Base-by-base conservation (phyloP, 2,329 filamentous ascomycete genomes). In the Pestalotiopsis sp. region DNA sequence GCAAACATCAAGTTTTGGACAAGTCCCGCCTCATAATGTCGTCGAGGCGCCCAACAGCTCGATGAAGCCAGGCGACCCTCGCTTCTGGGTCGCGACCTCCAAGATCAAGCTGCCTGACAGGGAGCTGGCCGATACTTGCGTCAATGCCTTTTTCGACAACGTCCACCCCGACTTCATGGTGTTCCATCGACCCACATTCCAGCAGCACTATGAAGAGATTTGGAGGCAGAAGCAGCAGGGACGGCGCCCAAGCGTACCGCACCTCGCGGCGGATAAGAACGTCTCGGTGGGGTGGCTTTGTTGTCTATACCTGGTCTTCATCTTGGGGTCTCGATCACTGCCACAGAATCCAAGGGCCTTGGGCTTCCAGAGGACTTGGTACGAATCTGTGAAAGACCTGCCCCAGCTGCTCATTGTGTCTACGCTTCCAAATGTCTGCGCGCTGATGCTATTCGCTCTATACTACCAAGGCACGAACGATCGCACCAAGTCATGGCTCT, bases 381-480 rank as follows among this genome's bases (percentile, higher is more conserved):
- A 73, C 65, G 75, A 80, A 38, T 75, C 79, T 3, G 77, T 80
- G 62, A 73, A 75, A 1, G 73, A 75, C 64, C 76, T 82, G 57
- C 78, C 80, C 27, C 75, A 77, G 13, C 74, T 83, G 6, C 74
- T 82, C 12, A 77, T 74, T 20, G 76, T 78, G 4, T 80, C 80
- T 1, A 82, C 77, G 27, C 72, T 83, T 9, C 74, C 77, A n/a
- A 83, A 82, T 57, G 76, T 83, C 11, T 81, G 82, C 70, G 82
- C 81, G 0, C 75, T 83, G 31, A 77, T 83, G 66, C 75, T 83
- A 4, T 76, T 83, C 12, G 80, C 81, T 25, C 66, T 83, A 13
- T 80, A 83, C 68, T 78, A 82, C 68, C 79, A 83, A 67, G 80
- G 79, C 45, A 77, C 77, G 31, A 82, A 81, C 13, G 81, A 83